A percentile compares a stretch with the other conserved stretches of the same genome.
Evolutionary conservation across 306 rosid genomes (phyloP).

Genomic region (Oemleria cerasiformis): DNA sequence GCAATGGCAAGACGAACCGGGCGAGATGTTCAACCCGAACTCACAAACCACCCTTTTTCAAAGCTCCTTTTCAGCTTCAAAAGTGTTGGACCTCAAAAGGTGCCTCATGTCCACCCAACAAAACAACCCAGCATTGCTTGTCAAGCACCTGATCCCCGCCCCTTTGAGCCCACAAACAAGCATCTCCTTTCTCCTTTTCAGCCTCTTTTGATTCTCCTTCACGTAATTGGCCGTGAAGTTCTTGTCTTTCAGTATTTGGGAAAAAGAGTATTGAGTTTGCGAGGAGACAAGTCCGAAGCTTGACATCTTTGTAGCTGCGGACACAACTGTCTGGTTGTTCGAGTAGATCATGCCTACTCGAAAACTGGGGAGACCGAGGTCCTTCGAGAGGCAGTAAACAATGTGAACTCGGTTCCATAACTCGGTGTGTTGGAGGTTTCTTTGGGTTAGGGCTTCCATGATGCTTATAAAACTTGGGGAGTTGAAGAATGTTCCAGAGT

Average conservation of each 20-base stretch:
- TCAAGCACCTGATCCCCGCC: conserved; percentile 54
- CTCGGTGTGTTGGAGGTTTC: background rate
- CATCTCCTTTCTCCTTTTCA: conserved; percentile 43
- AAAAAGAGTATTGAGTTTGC: conserved; percentile 64
- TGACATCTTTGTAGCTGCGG: conserved; percentile 87
- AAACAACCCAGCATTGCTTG: conserved; percentile 74
- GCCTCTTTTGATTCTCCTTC: conserved; percentile 40
- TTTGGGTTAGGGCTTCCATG: conserved; percentile 33
- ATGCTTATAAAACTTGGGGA: conserved; percentile 52
- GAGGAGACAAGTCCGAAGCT: conserved; percentile 83
- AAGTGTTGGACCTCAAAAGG: conserved; percentile 36
- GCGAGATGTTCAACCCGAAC: conserved; percentile 66
- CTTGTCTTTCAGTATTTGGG: conserved; percentile 46
- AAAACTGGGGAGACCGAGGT: conserved; percentile 69
- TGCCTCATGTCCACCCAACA: conserved; percentile 91
- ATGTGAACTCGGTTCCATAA: conserved; percentile 45
- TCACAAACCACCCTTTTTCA: conserved; percentile 57
- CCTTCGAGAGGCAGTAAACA: conserved; percentile 75
- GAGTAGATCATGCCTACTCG: conserved; percentile 86
- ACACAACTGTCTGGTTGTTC: conserved; percentile 38
- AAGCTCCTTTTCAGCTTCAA: conserved; percentile 73
- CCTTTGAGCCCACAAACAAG: conserved; percentile 45
- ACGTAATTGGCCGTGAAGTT: conserved; percentile 43
- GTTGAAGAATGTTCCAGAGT: conserved; percentile 63
- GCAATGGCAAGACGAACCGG: conserved; percentile 84